These are phyloP conservation scores for Umbelopsis sp. DNA, from an alignment of 371 early-diverging fungal genomes.

Conservation along the genomic window DNA sequence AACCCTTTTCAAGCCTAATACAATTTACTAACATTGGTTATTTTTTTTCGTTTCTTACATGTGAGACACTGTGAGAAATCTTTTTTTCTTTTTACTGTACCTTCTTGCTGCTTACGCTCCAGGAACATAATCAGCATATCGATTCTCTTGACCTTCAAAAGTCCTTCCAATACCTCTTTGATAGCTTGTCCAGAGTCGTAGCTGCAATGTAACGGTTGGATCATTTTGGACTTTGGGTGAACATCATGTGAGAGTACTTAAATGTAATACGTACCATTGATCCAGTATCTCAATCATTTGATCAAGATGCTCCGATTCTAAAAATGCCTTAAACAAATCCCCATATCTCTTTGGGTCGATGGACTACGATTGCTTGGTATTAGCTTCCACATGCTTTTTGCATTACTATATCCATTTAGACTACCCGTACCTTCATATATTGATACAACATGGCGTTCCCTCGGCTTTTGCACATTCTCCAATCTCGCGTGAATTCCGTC, in stretches of 20 bases:
- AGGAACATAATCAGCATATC: slow-evolving; percentile 74
- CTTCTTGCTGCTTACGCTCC: slow-evolving; percentile 54
- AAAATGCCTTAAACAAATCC: slow-evolving; percentile 67
- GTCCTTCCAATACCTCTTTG: slow-evolving; percentile 44
- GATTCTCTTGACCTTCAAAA: slow-evolving; percentile 64
- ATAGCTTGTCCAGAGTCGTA: slow-evolving; percentile 41
- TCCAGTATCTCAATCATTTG: slow-evolving; percentile 60
- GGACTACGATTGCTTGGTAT: slow-evolving; percentile 22
- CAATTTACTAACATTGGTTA: slow-evolving; percentile 16
- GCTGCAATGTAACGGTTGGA: background rate
- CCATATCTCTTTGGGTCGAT: slow-evolving; percentile 59
- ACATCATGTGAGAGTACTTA: background rate
- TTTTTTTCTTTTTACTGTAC: slow-evolving; percentile 29
- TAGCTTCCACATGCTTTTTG: background rate
- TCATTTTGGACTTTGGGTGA: background rate
- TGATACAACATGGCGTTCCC: slow-evolving; percentile 58
- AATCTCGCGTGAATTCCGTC: slow-evolving; percentile 79
- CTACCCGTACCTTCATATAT: slow-evolving; percentile 65
- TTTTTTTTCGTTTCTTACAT: background rate
- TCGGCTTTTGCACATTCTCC: slow-evolving; percentile 62
- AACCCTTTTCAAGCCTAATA: slow-evolving; percentile 18
- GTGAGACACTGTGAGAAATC: slow-evolving; percentile 18
- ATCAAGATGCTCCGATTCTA: slow-evolving; percentile 74
- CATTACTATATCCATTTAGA: background rate
- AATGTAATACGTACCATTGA: slow-evolving; percentile 45